phyloP scores from a whole-genome alignment of 345 rosid species.

The Heritiera fomes region DNA sequence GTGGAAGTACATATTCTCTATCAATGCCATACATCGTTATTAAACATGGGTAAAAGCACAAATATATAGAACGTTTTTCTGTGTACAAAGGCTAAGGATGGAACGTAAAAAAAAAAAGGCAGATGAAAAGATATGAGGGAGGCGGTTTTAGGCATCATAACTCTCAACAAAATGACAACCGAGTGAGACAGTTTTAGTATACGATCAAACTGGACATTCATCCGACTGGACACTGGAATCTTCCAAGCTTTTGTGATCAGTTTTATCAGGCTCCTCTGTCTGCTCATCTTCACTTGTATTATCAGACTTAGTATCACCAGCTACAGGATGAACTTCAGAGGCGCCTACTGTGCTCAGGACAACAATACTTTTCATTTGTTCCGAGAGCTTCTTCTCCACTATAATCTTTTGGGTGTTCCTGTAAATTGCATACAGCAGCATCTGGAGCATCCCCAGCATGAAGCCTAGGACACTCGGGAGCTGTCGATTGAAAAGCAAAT shows the following conservation, averaged over 20 bases:
- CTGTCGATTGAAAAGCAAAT: constrained; percentile 31
- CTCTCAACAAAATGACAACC: not conserved
- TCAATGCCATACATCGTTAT: not conserved
- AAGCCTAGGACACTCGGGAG: constrained; percentile 78
- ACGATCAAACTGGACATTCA: constrained; percentile 35
- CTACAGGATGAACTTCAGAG: constrained; percentile 37
- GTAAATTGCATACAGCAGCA: constrained; percentile 60
- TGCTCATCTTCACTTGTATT: constrained; percentile 4
- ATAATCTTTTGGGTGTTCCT: constrained; percentile 35
- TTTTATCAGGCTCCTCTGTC: constrained; percentile 2
- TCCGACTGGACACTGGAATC: constrained; percentile 22
- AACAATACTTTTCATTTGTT: constrained; percentile 28
- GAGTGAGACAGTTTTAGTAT: not conserved
- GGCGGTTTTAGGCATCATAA: not conserved
- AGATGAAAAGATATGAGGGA: not conserved
- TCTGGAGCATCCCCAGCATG: constrained; percentile 67
- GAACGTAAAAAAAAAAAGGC: not conserved
- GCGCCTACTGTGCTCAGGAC: constrained; percentile 24
- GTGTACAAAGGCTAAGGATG: not conserved
- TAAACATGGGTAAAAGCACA: not conserved
- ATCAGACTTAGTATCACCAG: not conserved
- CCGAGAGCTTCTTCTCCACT: constrained; percentile 35
- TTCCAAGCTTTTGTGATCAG: constrained; percentile 27
- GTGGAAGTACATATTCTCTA: not conserved
- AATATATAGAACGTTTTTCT: not conserved